These are phyloP conservation scores for Hypoxylon cercidicola DNA, from an alignment of 495 filamentous ascomycete genomes.

Conservation along the genomic window DNA sequence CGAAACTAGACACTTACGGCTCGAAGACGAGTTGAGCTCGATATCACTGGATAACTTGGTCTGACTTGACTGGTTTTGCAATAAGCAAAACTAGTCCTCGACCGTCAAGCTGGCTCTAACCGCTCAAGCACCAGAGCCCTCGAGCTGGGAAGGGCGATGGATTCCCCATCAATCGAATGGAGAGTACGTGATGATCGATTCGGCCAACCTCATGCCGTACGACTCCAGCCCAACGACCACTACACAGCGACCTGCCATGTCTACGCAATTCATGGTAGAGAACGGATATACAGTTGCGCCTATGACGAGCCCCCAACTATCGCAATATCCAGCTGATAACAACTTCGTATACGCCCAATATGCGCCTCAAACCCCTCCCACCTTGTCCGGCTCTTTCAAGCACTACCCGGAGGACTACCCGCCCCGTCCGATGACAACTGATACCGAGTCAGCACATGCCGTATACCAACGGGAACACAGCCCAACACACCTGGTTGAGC, in stretches of 20 bases:
- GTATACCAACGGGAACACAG: conserved; percentile 27
- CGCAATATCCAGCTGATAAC: conserved; percentile 47
- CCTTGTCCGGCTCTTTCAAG: conserved; percentile 47
- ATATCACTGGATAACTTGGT: conserved; percentile 13
- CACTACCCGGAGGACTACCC: conserved; percentile 51
- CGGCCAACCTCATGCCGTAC: conserved; percentile 48
- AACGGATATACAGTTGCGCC: conserved; percentile 48
- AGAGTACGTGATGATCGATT: conserved; percentile 53
- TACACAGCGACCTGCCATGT: conserved; percentile 41
- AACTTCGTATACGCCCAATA: conserved; percentile 51
- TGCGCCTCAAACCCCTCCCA: conserved; percentile 40
- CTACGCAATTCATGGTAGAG: conserved; percentile 49
- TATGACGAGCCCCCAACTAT: conserved; percentile 48
- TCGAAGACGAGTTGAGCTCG: not conserved
- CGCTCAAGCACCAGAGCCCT: conserved; percentile 43
- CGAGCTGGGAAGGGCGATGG: conserved; percentile 55
- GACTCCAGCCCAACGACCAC: conserved; percentile 44
- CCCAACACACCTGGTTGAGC: conserved; percentile 27
- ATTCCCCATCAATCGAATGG: conserved; percentile 47
- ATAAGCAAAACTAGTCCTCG: conserved; percentile 24
- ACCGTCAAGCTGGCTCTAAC: conserved; percentile 53
- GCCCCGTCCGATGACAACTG: conserved; percentile 24
- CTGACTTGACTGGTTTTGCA: conserved; percentile 27
- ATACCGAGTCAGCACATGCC: conserved; percentile 12
- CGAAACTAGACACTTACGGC: not conserved